These are phyloP conservation scores for Sugiyamaella americana DNA, from an alignment of 805 yeast genomes.

Conservation along the genomic window DNA sequence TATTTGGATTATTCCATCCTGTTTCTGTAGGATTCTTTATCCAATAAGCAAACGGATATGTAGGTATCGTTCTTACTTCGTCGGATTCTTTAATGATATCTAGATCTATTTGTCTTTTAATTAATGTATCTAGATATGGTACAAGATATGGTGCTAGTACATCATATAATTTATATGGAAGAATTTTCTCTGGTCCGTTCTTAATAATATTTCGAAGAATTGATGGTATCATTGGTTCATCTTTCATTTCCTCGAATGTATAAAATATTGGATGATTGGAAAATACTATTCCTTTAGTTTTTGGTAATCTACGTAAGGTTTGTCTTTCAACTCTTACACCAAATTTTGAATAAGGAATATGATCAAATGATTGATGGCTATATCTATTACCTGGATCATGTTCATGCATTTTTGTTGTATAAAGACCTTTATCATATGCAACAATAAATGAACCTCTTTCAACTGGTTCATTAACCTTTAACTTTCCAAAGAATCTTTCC, in stretches of 20 bases:
- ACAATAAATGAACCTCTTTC: conserved; percentile 74
- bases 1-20: neutral
- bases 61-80: conserved; percentile 12
- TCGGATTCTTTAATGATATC: conserved; percentile 41
- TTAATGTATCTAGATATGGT: conserved; percentile 51
- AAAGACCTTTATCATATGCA: conserved; percentile 64
- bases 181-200: conserved; percentile 61
- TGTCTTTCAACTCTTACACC: conserved; percentile 70
- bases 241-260: conserved; percentile 69
- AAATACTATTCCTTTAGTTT: conserved; percentile 58
- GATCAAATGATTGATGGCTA: conserved; percentile 39
- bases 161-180: conserved; percentile 58
- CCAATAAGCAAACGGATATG: conserved; percentile 55
- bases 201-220: conserved; percentile 53
- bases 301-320: conserved; percentile 62
- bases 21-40: conserved; percentile 29
- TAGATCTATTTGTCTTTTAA: conserved; percentile 50
- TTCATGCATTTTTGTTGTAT: conserved; percentile 51
- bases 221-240: conserved; percentile 66
- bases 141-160: conserved; percentile 53
- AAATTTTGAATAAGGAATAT: conserved; percentile 45
- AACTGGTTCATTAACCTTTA: conserved; percentile 56
- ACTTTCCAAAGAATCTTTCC: conserved; percentile 65
- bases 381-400: conserved; percentile 28
- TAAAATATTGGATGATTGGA: conserved; percentile 74